These are phyloP conservation scores for Alnus rubra DNA, from an alignment of 306 rosid genomes.

Conservation along the genomic window DNA sequence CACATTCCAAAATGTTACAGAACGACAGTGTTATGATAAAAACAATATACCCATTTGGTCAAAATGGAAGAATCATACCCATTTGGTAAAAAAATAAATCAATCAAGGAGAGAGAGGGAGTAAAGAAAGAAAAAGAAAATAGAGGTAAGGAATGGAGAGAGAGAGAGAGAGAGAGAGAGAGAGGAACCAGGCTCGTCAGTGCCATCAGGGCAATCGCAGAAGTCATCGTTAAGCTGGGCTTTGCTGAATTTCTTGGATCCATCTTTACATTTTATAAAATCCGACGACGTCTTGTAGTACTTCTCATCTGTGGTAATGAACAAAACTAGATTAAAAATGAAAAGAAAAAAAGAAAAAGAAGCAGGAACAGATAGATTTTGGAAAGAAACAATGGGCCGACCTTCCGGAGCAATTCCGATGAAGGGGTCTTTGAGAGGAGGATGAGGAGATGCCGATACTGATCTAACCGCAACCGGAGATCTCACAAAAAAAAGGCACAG, in stretches of 20 bases:
- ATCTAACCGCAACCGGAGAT: conserved; percentile 35
- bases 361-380: not conserved
- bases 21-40: not conserved
- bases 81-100: not conserved
- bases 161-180: not conserved
- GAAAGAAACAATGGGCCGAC: conserved; percentile 27
- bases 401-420: conserved; percentile 81
- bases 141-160: not conserved
- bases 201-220: conserved; percentile 92
- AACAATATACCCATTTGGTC: not conserved
- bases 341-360: not conserved
- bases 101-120: not conserved
- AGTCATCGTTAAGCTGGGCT: conserved; percentile 86
- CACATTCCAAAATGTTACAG: not conserved
- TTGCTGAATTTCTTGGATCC: conserved; percentile 78
- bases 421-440: conserved; percentile 43
- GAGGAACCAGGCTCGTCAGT: conserved; percentile 90
- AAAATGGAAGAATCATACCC: not conserved
- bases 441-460: conserved; percentile 46
- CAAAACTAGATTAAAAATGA: not conserved
- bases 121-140: not conserved
- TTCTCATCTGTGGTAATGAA: conserved; percentile 55
- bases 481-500: conserved; percentile 18
- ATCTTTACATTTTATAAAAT: conserved; percentile 68
- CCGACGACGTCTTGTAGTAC: conserved; percentile 64